These are phyloP conservation scores for Scorias spongiosa DNA, from an alignment of 2,329 filamentous ascomycete genomes.

Conservation along the genomic window DNA sequence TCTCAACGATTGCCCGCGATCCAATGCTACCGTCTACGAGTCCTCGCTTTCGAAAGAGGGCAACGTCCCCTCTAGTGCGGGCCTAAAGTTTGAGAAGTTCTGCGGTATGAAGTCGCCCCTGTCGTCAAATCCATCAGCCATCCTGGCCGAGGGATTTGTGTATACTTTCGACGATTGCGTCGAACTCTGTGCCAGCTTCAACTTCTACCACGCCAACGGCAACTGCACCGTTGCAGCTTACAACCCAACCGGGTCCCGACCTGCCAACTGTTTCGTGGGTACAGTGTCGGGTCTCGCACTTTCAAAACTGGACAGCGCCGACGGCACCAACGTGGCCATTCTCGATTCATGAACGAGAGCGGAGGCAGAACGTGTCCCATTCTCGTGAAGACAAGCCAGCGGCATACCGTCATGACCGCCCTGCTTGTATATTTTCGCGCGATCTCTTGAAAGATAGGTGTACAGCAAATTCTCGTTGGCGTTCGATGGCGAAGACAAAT, in stretches of 20 bases:
- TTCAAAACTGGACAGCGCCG: slow-evolving; percentile 1
- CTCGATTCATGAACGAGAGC: background rate
- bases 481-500: background rate
- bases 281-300: slow-evolving; percentile 4
- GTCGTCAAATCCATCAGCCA: slow-evolving; percentile 1
- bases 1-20: slow-evolving; percentile 16
- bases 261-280: slow-evolving; percentile 20
- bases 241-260: slow-evolving; percentile 10
- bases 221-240: slow-evolving; percentile 21
- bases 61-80: slow-evolving; percentile 4
- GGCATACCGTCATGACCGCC: no score
- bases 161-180: slow-evolving; percentile 23
- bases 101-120: slow-evolving; percentile 19
- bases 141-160: slow-evolving; percentile 16
- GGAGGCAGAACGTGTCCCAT: background rate
- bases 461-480: background rate
- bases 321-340: slow-evolving; percentile 5
- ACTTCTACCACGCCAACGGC: slow-evolving; percentile 7
- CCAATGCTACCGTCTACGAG: slow-evolving; percentile 18
- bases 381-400: no score
- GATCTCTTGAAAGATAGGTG: background rate
- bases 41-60: slow-evolving; percentile 9
- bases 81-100: slow-evolving; percentile 18
- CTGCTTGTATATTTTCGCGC: no score
- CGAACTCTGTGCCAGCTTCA: slow-evolving; percentile 20